Percentiles rank a stretch among this genome's conserved stretches.
Conservation (phyloP, 208 protist species). For the Leishmania tarentolae region DNA sequence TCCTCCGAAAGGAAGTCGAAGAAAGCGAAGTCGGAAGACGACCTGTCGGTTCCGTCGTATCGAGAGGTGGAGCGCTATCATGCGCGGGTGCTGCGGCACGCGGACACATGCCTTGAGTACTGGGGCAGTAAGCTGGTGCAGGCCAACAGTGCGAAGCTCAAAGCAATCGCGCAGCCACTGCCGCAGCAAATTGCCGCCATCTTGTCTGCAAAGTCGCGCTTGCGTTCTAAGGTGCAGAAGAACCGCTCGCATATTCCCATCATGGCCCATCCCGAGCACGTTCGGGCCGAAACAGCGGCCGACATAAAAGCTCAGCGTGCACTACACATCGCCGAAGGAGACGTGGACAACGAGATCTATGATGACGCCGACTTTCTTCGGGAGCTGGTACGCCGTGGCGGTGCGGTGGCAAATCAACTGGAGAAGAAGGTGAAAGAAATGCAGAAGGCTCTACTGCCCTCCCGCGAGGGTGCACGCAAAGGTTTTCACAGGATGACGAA, state of each 20-base stretch:
- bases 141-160: constrained; percentile 61
- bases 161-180: constrained; percentile 72
- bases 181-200: constrained; percentile 78
- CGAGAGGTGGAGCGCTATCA: constrained; percentile 40
- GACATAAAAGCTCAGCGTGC: constrained; percentile 60
- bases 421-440: constrained; percentile 63
- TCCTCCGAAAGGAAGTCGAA: constrained; percentile 2
- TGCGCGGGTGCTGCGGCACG: constrained; percentile 41
- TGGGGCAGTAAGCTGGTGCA: constrained; percentile 80
- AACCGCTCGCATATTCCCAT: constrained; percentile 71
- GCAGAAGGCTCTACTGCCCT: constrained; percentile 31
- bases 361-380: constrained; percentile 83
- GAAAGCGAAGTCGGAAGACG: constrained; percentile 10
- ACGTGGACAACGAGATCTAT: constrained; percentile 82
- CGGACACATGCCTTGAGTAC: constrained; percentile 59
- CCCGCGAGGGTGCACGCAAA: constrained; percentile 45
- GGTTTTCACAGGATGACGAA: constrained; percentile 85
- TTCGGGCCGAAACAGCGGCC: constrained; percentile 31
- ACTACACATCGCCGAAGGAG: constrained; percentile 70
- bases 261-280: constrained; percentile 74
- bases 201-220: constrained; percentile 55
- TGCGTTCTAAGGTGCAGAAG: constrained; percentile 72
- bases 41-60: constrained; percentile 10
- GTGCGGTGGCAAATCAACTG: constrained; percentile 50
- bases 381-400: constrained; percentile 76